These are phyloP conservation scores for Aspergillus sergii DNA, from an alignment of 2,329 filamentous ascomycete genomes.

Conservation along the genomic window DNA sequence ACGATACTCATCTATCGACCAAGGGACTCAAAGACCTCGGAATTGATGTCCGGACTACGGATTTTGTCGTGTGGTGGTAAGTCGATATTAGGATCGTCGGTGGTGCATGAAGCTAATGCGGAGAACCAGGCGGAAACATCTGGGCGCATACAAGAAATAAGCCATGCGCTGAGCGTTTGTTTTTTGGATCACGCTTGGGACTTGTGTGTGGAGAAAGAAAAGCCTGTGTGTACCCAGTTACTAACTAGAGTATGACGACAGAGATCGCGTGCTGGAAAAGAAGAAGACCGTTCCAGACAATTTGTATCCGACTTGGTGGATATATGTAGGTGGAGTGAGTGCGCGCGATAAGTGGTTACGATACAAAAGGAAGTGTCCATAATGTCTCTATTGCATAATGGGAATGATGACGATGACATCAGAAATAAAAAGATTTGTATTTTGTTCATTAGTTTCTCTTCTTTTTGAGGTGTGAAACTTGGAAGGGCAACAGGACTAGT, in stretches of 20 bases:
- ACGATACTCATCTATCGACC: slow-evolving; percentile 85
- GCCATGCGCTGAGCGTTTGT: not conserved
- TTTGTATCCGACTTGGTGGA: no score
- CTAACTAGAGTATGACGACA: not conserved
- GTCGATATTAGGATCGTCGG: slow-evolving; percentile 23
- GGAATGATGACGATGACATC: not conserved
- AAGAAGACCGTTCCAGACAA: no score
- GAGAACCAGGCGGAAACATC: slow-evolving; percentile 32
- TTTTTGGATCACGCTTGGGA: not conserved
- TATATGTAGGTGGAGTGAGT: not conserved
- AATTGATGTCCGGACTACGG: slow-evolving; percentile 71
- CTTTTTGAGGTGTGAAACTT: not conserved
- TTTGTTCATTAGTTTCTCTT: not conserved
- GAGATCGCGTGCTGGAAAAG: not conserved
- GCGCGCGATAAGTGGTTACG: not conserved
- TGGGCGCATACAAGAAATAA: slow-evolving; percentile 33
- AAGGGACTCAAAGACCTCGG: slow-evolving; percentile 70
- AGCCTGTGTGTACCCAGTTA: not conserved
- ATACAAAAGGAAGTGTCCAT: not conserved
- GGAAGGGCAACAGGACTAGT: not conserved
- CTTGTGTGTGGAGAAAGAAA: not conserved
- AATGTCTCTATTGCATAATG: not conserved
- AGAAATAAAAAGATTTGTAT: not conserved
- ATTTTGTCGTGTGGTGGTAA: slow-evolving; percentile 81
- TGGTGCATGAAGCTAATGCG: slow-evolving; percentile 15